Conservation (phyloP, 1,284 basidiomycete genomes). For the Cutaneotrichosporon sp. region DNA sequence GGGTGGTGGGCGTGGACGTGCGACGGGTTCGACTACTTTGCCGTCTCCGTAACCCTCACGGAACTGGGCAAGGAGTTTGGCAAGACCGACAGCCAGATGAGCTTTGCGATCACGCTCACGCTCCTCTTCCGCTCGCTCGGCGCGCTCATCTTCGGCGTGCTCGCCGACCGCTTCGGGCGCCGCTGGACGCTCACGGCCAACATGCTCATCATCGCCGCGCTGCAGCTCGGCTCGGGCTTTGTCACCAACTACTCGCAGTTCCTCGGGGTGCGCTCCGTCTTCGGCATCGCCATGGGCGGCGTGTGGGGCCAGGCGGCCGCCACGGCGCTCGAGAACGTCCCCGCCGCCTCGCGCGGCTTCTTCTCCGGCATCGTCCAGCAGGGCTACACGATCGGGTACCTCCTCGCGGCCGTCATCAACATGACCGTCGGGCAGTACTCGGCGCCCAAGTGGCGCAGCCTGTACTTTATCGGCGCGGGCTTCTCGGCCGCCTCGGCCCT, state of each 20-base stretch:
- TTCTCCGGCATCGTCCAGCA: slow-evolving; percentile 82
- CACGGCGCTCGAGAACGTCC: slow-evolving; percentile 79
- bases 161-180: slow-evolving; percentile 83
- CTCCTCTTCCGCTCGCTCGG: slow-evolving; percentile 86
- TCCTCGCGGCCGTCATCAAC: slow-evolving; percentile 69
- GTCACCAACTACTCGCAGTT: slow-evolving; percentile 55
- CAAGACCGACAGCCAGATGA: slow-evolving; percentile 33
- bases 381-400: slow-evolving; percentile 65
- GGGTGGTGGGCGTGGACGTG: neutral
- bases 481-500: slow-evolving; percentile 72
- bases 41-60: slow-evolving; percentile 51
- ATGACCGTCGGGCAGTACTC: slow-evolving; percentile 57
- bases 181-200: slow-evolving; percentile 90
- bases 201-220: slow-evolving; percentile 65
- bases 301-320: slow-evolving; percentile 55
- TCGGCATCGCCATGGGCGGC: slow-evolving; percentile 80
- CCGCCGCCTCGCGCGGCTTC: slow-evolving; percentile 80
- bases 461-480: slow-evolving; percentile 63
- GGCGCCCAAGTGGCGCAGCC: slow-evolving; percentile 55
- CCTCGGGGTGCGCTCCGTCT: slow-evolving; percentile 62
- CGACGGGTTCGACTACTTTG: slow-evolving; percentile 32
- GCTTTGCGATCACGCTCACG: slow-evolving; percentile 86
- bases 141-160: slow-evolving; percentile 74
- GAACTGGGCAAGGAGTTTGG: slow-evolving; percentile 57
- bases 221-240: slow-evolving; percentile 72